These are phyloP conservation scores for Amaranthus hypochondriacus DNA, from an alignment of 148 eudicot genomes.

Conservation along the genomic window DNA sequence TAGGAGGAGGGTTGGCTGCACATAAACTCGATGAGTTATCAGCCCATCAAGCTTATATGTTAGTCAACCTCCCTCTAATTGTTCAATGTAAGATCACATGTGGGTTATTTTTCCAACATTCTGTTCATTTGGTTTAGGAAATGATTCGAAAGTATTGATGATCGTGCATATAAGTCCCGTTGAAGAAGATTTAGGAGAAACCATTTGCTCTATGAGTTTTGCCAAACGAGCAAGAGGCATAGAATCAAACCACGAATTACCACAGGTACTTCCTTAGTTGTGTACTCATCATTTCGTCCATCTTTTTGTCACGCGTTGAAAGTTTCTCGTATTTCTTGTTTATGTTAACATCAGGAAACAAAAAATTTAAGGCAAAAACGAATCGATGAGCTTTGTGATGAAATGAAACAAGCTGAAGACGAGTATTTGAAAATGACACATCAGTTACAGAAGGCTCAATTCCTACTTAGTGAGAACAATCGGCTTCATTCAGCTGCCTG, in stretches of 20 bases:
- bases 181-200: conserved; percentile 63
- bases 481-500: conserved; percentile 23
- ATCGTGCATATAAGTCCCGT: conserved; percentile 61
- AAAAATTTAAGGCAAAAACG: conserved; percentile 42
- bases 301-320: background rate
- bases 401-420: conserved; percentile 49
- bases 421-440: conserved; percentile 30
- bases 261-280: conserved; percentile 33
- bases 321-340: background rate
- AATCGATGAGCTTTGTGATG: conserved; percentile 39
- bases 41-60: too few species aligned
- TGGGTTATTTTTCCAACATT: too few species aligned
- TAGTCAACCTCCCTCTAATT: too few species aligned
- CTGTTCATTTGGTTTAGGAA: conserved; percentile 32
- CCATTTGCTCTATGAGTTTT: conserved; percentile 56
- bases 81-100: too few species aligned
- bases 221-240: conserved; percentile 65
- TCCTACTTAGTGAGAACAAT: conserved; percentile 44
- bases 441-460: conserved; percentile 41
- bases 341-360: conserved; percentile 33
- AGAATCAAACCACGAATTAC: conserved; percentile 47
- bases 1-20: too few species aligned
- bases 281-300: background rate
- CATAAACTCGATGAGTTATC: too few species aligned
- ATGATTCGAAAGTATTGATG: conserved; percentile 63